A percentile compares a stretch with the other conserved stretches of the same genome.
These are phyloP conservation scores for Nakazawaea laoshanensis DNA, from an alignment of 805 yeast genomes.

Conservation along the genomic window DNA sequence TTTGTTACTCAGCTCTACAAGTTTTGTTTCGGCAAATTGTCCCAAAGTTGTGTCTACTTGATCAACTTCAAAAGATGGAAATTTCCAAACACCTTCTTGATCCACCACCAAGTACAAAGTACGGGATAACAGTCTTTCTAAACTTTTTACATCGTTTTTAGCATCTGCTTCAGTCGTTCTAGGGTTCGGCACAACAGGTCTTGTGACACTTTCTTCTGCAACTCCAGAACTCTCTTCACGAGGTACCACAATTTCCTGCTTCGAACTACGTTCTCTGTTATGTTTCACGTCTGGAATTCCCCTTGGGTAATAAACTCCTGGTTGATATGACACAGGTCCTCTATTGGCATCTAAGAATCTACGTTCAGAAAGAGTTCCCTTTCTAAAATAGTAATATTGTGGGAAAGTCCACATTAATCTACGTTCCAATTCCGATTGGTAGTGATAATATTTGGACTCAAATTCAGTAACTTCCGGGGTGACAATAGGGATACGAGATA, in stretches of 20 bases:
- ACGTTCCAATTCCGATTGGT: conserved; percentile 80
- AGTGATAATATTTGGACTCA: conserved; percentile 67
- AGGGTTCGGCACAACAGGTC: conserved; percentile 62
- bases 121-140: conserved; percentile 73
- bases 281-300: conserved; percentile 84
- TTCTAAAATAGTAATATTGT: conserved; percentile 80
- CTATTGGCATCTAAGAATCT: conserved; percentile 67
- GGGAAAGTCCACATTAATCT: conserved; percentile 98
- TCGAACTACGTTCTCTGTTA: conserved; percentile 79
- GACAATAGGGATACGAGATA: conserved; percentile 78
- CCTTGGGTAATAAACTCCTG: conserved; percentile 69
- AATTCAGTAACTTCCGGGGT: conserved; percentile 69
- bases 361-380: conserved; percentile 84
- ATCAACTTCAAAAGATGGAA: conserved; percentile 60
- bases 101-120: conserved; percentile 73
- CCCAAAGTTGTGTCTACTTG: conserved; percentile 51
- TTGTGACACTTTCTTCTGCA: conserved; percentile 43
- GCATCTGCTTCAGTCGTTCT: conserved; percentile 75
- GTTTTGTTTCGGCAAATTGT: conserved; percentile 64
- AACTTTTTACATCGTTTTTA: conserved; percentile 47
- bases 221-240: conserved; percentile 35
- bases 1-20: conserved; percentile 65
- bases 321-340: conserved; percentile 64
- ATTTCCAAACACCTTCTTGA: conserved; percentile 48
- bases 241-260: conserved; percentile 75